Evolutionary conservation across 345 rosid genomes (phyloP), one percentile per base, ranked within the genome.

Genomic region (Citrus trifoliata): DNA sequence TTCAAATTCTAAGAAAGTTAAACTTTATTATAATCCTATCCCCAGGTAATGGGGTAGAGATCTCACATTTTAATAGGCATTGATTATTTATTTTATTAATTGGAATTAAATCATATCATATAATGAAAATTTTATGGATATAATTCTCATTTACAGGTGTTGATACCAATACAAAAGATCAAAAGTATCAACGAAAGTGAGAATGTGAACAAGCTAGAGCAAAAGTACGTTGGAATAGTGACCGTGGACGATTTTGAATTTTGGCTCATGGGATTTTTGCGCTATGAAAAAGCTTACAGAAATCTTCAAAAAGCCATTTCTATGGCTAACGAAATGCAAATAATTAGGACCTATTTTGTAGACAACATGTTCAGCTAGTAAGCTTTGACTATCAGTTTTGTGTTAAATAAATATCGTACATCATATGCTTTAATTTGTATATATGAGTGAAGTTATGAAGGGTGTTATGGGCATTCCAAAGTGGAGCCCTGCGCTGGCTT

Each of bases 241-340:
- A 85, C 88, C 0, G 77, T 76, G n/a, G 88, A 82, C 37, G 77
- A 84, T 32, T 82, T 71, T 64, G 86, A 85, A 28, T 85, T 87
- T 71, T 84, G 85, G 88, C 83, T 87, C 38, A 74, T 85, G 87
- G 88, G 88, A 1, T 85, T 87, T 70, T 35, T 87, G 48, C 80
- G 85, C 63, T 87, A 80, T 61, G 79, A 82, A 67, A 87, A 85
- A 77, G 87, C 88, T 65, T 74, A 78, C 22, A 62, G 27, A 71
- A 83, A 83, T n/a, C 84, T 87, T 51, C 62, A 82, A 24, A 79
- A 76, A 63, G 88, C 55, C 12, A 70, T 87, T 56, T 77, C 79
- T 33, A 76, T 75, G 71, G 71, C 67, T 61, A 76, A 76, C 22
- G 7, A 53, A 53, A 2, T 53, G 51, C 5, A 16, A 53, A 53